These are phyloP conservation scores for Penicillium janthinellum DNA, from an alignment of 2,329 filamentous ascomycete genomes.

Conservation along the genomic window DNA sequence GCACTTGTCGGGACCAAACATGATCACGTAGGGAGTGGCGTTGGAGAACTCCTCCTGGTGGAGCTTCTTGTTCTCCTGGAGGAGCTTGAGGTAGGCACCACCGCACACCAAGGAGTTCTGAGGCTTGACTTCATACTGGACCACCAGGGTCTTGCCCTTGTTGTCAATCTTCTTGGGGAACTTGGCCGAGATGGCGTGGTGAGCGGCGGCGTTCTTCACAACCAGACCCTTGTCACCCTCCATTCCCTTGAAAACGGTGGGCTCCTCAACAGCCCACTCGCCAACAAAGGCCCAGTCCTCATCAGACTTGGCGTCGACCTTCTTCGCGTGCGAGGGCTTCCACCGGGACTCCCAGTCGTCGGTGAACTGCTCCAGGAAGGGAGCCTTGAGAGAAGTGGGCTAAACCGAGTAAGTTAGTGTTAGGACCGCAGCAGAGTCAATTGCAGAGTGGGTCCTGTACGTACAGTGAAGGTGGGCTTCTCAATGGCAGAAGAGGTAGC, in stretches of 20 bases:
- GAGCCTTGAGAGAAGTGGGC: constrained; percentile 86
- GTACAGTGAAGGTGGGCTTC: constrained; percentile 85
- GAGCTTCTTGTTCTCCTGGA: constrained; percentile 95
- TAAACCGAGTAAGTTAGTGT: constrained; percentile 42
- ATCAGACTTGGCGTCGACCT: constrained; percentile 76
- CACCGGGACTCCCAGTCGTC: constrained; percentile 92
- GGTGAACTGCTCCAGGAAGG: constrained; percentile 98
- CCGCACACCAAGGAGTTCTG: constrained; percentile 97
- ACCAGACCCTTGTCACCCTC: constrained; percentile 95
- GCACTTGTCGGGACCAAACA: constrained; percentile 99
- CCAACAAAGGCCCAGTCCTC: constrained; percentile 98
- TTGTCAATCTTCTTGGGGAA: constrained; percentile 96
- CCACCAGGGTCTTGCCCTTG: constrained; percentile 94
- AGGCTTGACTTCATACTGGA: constrained; percentile 99
- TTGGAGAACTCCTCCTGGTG: constrained; percentile 98
- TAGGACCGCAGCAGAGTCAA: constrained; percentile 1
- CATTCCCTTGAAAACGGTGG: constrained; percentile 84
- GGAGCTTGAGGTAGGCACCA: constrained; percentile 98
- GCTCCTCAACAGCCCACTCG: constrained; percentile 96
- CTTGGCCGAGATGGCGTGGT: constrained; percentile 99
- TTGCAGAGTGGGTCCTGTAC: constrained; percentile 35
- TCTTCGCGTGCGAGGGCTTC: constrained; percentile 96
- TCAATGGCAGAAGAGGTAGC: constrained; percentile 61
- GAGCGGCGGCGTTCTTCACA: constrained; percentile 95
- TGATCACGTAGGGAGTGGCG: constrained; percentile 96